phyloP scores from a whole-genome alignment of 176 grass and related monocot species.

The Bonia amplexicaulis region DNA sequence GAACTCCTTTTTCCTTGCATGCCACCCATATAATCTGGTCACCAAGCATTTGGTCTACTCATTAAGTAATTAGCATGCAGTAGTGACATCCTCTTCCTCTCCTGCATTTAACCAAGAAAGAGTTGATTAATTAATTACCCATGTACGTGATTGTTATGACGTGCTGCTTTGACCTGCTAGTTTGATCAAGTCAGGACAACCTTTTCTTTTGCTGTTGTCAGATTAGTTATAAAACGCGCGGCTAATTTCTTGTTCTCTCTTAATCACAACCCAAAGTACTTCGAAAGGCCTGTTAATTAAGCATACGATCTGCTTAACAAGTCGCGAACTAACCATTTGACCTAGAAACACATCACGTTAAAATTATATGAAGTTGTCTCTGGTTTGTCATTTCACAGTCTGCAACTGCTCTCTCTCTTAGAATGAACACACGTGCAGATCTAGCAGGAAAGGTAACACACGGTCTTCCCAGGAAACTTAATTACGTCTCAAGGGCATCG shows the following conservation, averaged over 20 bases:
- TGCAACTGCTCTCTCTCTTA: constrained; percentile 19
- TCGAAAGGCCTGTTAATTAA: not conserved
- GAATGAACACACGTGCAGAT: not conserved
- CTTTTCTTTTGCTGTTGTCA: not conserved
- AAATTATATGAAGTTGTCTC: not conserved
- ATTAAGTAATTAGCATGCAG: not conserved
- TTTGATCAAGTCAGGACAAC: not conserved
- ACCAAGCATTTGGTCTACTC: not conserved
- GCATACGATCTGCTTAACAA: not conserved
- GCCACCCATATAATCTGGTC: not conserved
- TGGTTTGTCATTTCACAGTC: not conserved
- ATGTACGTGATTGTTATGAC: not conserved
- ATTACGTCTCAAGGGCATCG: not conserved
- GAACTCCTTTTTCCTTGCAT: not conserved
- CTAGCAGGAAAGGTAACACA: not conserved
- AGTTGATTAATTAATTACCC: constrained; percentile 1
- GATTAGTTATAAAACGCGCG: constrained; percentile 21
- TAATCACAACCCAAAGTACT: not conserved
- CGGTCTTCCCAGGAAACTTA: not conserved
- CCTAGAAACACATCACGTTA: not conserved
- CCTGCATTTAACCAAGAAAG: not conserved
- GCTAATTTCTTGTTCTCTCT: not conserved
- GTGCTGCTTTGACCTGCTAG: constrained; percentile 16
- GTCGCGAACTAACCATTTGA: constrained; percentile 16
- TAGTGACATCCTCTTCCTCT: not conserved